phyloP scores from a whole-genome alignment of 2,329 filamentous ascomycete genomes.

The Colletotrichum phormii region DNA sequence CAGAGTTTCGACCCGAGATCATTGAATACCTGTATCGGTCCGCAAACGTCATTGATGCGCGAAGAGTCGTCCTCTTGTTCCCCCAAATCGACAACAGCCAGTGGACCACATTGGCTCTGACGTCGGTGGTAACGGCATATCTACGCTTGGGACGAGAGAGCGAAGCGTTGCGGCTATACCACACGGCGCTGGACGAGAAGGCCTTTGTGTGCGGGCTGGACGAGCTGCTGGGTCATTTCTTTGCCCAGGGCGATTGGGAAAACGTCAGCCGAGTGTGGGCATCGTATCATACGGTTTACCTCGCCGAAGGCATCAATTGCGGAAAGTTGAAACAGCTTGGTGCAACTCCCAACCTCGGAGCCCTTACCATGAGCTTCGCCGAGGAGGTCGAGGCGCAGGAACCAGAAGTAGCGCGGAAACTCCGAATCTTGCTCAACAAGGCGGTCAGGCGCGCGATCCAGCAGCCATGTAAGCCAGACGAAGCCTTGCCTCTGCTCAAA shows the following conservation, averaged over 20 bases:
- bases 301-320: conserved; percentile 1
- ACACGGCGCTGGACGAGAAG: conserved; percentile 47
- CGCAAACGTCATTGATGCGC: conserved; percentile 54
- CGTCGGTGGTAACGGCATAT: conserved; percentile 54
- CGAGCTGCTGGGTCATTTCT: conserved; percentile 53
- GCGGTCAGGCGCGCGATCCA: conserved; percentile 47
- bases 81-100: conserved; percentile 46
- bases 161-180: conserved; percentile 55
- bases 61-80: conserved; percentile 59
- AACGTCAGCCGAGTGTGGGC: conserved; percentile 51
- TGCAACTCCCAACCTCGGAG: conserved; percentile 44
- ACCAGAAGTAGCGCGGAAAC: neutral
- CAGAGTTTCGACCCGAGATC: conserved; percentile 46
- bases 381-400: neutral
- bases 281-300: conserved; percentile 44
- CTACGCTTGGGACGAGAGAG: conserved; percentile 52
- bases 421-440: conserved; percentile 44
- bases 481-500: conserved; percentile 53
- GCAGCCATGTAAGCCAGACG: conserved; percentile 47
- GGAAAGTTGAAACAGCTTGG: conserved; percentile 39
- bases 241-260: conserved; percentile 52
- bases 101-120: conserved; percentile 56
- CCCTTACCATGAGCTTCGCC: conserved; percentile 47
- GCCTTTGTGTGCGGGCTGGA: conserved; percentile 55
- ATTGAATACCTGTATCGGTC: conserved; percentile 58